Base-by-base conservation (phyloP, 2,329 filamentous ascomycete genomes). In the Pseudogymnoascus sp. region DNA sequence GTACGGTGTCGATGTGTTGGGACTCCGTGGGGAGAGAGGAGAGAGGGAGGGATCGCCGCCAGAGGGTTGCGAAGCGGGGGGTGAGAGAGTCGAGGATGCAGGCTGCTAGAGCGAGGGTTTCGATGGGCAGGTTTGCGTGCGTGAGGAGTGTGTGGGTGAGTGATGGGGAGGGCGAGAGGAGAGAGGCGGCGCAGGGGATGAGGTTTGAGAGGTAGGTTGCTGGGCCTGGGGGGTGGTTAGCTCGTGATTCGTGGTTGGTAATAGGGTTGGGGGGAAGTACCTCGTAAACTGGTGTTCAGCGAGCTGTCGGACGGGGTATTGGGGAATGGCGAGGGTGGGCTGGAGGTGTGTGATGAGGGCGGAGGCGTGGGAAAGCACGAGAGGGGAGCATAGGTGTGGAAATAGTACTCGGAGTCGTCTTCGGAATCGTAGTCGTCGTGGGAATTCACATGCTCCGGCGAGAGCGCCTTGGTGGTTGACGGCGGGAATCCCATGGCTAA, bases 311-410 rank as follows among this genome's bases (percentile, higher is more conserved):
- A 66, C 61, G 66, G 63, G 29, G 40, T 51, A 40, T 68, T 63
- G 23, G 68, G 65, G 4, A 66, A 66, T 36, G 65, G 66, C 11
- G 66, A 64, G 1, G 64, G 63, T 37, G 64, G 65, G 63, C 63
- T 68, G 42, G 42, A 47, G 34, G 67, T 67, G 54, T 67, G 66
- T 11, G 66, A 69, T 51, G 83, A 86, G 10, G 80, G 81, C 51
- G 86, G 86, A 66, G 86, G 86, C 62, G 86, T 89, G 21, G 86
- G 86, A 21, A 89, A 80, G 73, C 86, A 87, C 31, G 86, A 88
- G 61, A 89, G 78, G 8, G 86, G 86, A 59, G 84, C 81, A 74
- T 88, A 89, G 67, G 85, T 86, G 65, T 78, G 77, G 63, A 75
- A 73, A 70, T 86, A 85, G 69, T 81, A 79, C 12, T 51, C 42